Base-by-base conservation (phyloP, 2,329 filamentous ascomycete species). In the Cordyceps fumosorosea region DNA sequence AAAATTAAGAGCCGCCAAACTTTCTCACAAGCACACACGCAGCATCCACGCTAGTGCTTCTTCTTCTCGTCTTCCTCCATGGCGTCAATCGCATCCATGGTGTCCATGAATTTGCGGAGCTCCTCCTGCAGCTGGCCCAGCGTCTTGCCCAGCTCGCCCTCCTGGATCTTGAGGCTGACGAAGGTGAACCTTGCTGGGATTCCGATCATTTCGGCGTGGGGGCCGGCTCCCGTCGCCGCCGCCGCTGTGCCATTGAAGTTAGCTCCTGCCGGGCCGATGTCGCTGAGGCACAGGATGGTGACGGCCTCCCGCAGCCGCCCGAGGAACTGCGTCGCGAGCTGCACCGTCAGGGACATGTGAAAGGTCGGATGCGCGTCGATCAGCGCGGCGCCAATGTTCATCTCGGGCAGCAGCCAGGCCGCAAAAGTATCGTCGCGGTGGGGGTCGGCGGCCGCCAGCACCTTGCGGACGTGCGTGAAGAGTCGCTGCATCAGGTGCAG, bases 261-360 rank as follows among this genome's bases (percentile, higher is more conserved):
- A 8, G 11, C 34, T 14, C n/a, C 10, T 47, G 44, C 44, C 44
- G 7, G 44, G n/a, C 11, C 44, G n/a, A n/a, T 11, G 44, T 61
- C 26, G 44, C 52, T 47, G 44, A 68, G 59, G 62, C 72, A 72
- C 64, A 76, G 45, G 54, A 67, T 56, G 34, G 65, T 66, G 1
- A 74, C 73, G n/a, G 71, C 70, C 7, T 66, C 65, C 40, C 74
- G 70, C 26, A 77, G 71, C 34, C 73, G 70, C 34, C 66, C 67
- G 16, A 78, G 68, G 48, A 78, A 76, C 65, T 77, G 74, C 62
- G 77, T 74, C 5, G 73, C 76, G n/a, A 78, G 67, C 64, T 77
- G 75, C 34, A 78, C 70, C 3, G 76, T 76, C 22, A 78, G 69
- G 12, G 72, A 76, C 72, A 78, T 76, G 63, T 77, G 76, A 40